Base-by-base conservation (phyloP, 1,139 yeast genomes). In the Nematodospora anomalae region DNA sequence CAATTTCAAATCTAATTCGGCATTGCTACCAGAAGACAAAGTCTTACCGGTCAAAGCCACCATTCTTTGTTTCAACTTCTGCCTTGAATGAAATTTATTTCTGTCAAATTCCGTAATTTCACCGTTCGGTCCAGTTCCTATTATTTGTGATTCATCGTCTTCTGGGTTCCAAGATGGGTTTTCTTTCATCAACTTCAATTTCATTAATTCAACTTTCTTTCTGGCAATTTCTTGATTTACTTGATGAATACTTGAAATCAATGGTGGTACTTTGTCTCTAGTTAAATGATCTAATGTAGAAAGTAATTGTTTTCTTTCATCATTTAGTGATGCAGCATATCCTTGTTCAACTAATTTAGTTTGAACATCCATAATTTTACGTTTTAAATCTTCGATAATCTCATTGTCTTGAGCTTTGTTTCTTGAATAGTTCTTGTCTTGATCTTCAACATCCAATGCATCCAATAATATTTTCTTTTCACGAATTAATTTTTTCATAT, bases 41-140 rank as follows among this genome's bases (percentile, higher is more conserved):
- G 80, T 68, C 44, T 80, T 80, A 1, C 97, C 97, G 0, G 97
- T 89, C 48, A 92, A 70, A 6, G 92, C 87, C 14, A 96, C 95
- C 95, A 90, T 88, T 46, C 95, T 73, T 30, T 90, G 84, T 46
- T 81, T 82, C 47, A 90, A 68, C 40, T 80, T 62, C 33, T 92
- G 92, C 53, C 85, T 83, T 29, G 87, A 80, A 49, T 77, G 82
- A 33, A 89, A 92, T 52, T 84, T 84, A 41, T 84, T 74, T 42
- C 85, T 74, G 54, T 90, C 97, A 11, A 78, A 64, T 25, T 87
- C 96, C 3, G 96, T 87, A 7, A 88, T 74, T 45, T 80, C 79
- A 11, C 96, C 97, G 51, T 83, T 79, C 25, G 89, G 83, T 1
- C 96, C 97, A 10, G 94, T 79, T 2, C 96, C 97, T 16, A 72